phyloP scores from a whole-genome alignment of 2,329 filamentous ascomycete genomes.

The Talaromyces atroroseus region DNA sequence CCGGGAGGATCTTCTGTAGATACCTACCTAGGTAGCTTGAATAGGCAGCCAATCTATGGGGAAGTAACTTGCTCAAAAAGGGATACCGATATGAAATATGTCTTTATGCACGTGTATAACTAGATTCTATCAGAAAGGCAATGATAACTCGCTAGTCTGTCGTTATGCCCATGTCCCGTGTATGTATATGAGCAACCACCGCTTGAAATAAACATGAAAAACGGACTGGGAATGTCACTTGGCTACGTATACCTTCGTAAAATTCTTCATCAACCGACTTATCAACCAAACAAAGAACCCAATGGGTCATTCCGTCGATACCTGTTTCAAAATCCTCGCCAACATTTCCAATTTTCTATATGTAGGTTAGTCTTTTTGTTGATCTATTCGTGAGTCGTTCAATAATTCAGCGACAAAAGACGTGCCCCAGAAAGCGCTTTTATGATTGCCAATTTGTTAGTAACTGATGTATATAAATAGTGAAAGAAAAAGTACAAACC shows the following conservation, averaged over 20 bases:
- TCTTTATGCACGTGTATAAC: too few species aligned
- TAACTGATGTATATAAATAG: neutral
- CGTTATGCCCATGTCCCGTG: neutral
- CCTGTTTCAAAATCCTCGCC: neutral
- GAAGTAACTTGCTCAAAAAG: neutral
- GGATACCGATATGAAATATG: too few species aligned
- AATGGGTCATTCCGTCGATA: neutral
- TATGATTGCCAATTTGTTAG: constrained; percentile 17
- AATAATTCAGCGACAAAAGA: constrained; percentile 84
- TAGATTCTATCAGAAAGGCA: too few species aligned
- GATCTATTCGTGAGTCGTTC: too few species aligned
- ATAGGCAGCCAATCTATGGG: neutral
- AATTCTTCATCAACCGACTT: neutral
- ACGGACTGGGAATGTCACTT: neutral
- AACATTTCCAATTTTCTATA: neutral
- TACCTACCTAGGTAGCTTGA: too few species aligned
- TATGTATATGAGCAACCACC: neutral
- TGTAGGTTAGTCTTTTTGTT: too few species aligned
- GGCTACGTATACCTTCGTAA: neutral
- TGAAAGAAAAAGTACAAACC: constrained; percentile 40
- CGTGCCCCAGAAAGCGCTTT: constrained; percentile 86
- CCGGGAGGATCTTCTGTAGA: neutral
- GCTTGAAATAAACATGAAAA: neutral
- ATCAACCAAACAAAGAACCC: neutral
- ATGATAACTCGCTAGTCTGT: too few species aligned